phyloP scores from a whole-genome alignment of 257 asterid species.

The Cinchona pubescens region DNA sequence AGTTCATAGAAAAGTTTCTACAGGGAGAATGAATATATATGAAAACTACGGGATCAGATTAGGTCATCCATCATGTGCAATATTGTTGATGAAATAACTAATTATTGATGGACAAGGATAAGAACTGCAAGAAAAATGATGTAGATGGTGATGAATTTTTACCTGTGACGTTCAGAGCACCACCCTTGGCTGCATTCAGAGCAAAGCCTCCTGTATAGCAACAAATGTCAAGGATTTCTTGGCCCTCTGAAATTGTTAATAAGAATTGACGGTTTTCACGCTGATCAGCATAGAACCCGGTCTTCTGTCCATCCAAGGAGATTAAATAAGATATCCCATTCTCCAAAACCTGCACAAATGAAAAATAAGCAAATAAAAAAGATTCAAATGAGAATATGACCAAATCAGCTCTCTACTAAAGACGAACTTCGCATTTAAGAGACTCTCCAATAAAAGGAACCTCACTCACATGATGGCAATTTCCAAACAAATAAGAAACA shows the following conservation, averaged over 20 bases:
- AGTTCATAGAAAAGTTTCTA: neutral
- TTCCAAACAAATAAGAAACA: neutral
- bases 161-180: conserved; percentile 83
- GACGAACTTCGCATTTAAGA: too few species aligned
- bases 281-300: conserved; percentile 97
- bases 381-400: neutral
- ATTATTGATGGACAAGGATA: neutral
- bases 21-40: neutral
- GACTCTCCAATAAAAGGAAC: neutral
- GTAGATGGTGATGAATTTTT: conserved; percentile 15
- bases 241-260: conserved; percentile 73
- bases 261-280: conserved; percentile 83
- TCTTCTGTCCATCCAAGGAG: conserved; percentile 90
- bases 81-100: neutral
- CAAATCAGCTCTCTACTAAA: neutral
- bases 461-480: neutral
- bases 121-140: conserved; percentile 9
- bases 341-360: conserved; percentile 60
- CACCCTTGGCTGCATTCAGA: conserved; percentile 78
- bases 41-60: neutral
- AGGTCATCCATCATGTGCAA: neutral
- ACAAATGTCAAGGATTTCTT: conserved; percentile 73
- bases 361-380: neutral
- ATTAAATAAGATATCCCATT: conserved; percentile 71
- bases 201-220: conserved; percentile 98